phyloP scores from a whole-genome alignment of 768 basidiomycete species.

The Pulveroboletus sp. region DNA sequence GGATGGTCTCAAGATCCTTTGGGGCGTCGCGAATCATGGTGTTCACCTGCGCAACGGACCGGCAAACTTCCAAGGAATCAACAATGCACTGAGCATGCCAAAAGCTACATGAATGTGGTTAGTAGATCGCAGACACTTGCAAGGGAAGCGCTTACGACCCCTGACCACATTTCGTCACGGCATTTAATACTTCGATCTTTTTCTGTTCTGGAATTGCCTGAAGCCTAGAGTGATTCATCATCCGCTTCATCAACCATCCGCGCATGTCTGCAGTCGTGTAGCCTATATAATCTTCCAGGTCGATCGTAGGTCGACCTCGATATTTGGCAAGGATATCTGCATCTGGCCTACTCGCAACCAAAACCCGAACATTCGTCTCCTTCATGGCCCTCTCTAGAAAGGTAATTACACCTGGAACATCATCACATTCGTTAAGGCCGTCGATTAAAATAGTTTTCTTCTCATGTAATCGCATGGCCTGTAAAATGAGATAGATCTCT shows the following conservation, averaged over 20 bases:
- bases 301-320: slow-evolving; percentile 15
- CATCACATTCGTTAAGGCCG: slow-evolving; percentile 27
- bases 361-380: slow-evolving; percentile 22
- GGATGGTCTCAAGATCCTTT: slow-evolving; percentile 18
- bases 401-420: slow-evolving; percentile 13
- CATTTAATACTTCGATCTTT: slow-evolving; percentile 21
- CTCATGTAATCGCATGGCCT: slow-evolving; percentile 21
- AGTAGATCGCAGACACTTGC: background rate
- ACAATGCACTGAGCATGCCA: slow-evolving; percentile 28
- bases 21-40: slow-evolving; percentile 16
- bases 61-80: slow-evolving; percentile 26
- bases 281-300: slow-evolving; percentile 22
- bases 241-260: slow-evolving; percentile 23
- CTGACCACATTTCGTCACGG: slow-evolving; percentile 2
- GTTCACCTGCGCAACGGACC: slow-evolving; percentile 24
- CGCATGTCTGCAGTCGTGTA: slow-evolving; percentile 21
- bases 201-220: slow-evolving; percentile 20
- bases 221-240: slow-evolving; percentile 23
- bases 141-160: slow-evolving; percentile 20
- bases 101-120: slow-evolving; percentile 13
- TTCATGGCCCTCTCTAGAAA: slow-evolving; percentile 24
- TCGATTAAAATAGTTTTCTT: slow-evolving; percentile 24
- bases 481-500: slow-evolving; percentile 14
- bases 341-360: slow-evolving; percentile 24
- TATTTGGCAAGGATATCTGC: slow-evolving; percentile 16